These are phyloP conservation scores for Austroboletus niveus DNA, from an alignment of 1,284 basidiomycete species.

Conservation along the genomic window DNA sequence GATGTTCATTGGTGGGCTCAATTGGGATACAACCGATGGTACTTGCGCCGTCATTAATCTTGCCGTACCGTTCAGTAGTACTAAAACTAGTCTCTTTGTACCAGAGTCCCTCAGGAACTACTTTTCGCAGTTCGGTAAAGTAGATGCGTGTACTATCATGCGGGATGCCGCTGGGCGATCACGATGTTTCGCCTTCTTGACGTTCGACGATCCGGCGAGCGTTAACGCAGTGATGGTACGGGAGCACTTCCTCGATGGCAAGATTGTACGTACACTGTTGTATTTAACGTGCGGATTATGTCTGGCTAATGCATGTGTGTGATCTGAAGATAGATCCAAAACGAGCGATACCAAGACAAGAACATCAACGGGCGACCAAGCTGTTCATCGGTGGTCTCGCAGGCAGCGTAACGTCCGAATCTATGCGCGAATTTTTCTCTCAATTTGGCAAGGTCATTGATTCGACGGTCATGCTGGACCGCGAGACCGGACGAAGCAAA, in stretches of 20 bases:
- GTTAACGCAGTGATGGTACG: constrained; percentile 89
- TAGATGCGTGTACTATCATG: constrained; percentile 94
- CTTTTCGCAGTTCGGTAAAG: constrained; percentile 87
- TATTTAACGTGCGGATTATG: constrained; percentile 24
- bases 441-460: constrained; percentile 94
- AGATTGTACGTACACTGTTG: constrained; percentile 65
- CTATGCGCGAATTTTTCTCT: constrained; percentile 89
- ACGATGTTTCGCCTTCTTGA: constrained; percentile 92
- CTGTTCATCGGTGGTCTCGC: constrained; percentile 96
- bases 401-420: constrained; percentile 88
- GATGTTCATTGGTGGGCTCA: constrained; percentile 96
- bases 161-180: constrained; percentile 88
- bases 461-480: constrained; percentile 98
- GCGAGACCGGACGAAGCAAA: constrained; percentile 92
- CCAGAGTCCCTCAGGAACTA: constrained; percentile 82
- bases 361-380: constrained; percentile 89
- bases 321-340: constrained; percentile 92
- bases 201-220: constrained; percentile 83
- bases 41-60: constrained; percentile 42
- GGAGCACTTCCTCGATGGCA: constrained; percentile 90
- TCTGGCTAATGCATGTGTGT: constrained; percentile 21
- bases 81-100: constrained; percentile 36
- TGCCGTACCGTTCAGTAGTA: constrained; percentile 35
- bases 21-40: constrained; percentile 98
- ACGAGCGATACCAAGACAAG: constrained; percentile 94